Base-by-base conservation (phyloP, 78 protist genomes). In the Protostelium mycophagum region DNA sequence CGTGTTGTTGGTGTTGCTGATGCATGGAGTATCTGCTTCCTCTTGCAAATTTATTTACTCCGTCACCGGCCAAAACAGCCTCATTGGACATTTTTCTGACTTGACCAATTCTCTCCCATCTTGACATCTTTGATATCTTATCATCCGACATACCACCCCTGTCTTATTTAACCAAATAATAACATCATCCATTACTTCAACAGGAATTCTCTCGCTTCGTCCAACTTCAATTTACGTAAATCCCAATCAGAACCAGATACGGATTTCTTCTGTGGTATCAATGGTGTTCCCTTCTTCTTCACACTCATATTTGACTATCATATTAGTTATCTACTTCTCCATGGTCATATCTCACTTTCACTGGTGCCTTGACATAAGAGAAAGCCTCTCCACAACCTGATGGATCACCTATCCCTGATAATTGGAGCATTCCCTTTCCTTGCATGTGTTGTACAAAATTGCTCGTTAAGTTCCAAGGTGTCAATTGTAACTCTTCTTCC, bases 171-270 rank as follows among this genome's bases (percentile, higher is more conserved):
- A n/a, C n/a, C n/a, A n/a, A n/a, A n/a, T n/a, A n/a, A n/a, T n/a
- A n/a, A n/a, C n/a, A n/a, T n/a, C n/a, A n/a, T n/a, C n/a, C n/a
- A n/a, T n/a, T n/a, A n/a, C n/a, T 90, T 63, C 10, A 93, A 38
- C 25, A 93, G 9, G 10, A 93, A 91, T 0, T 84, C 83, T 63
- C 88, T 84, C 0, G 95, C 87, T 0, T 88, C 93, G 0, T 87
- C 83, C 34, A 93, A 63, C 28, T 89, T 87, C n/a, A 93, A 88
- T 73, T 93, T 93, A 73, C 95, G 83, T 28, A 93, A 36, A 93
- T 93, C 95, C 34, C 93, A 91, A 37, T 90, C 92, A 0, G 95
- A 90, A 73, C 95, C 95, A 1, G 95, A 90, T 85, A 93, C 95
- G 38, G 88, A 88, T 88, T 90, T 93, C 90, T 87, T 87, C 89